These are phyloP conservation scores for Cyclocybe aegerita DNA, from an alignment of 768 basidiomycete species.

Conservation along the genomic window DNA sequence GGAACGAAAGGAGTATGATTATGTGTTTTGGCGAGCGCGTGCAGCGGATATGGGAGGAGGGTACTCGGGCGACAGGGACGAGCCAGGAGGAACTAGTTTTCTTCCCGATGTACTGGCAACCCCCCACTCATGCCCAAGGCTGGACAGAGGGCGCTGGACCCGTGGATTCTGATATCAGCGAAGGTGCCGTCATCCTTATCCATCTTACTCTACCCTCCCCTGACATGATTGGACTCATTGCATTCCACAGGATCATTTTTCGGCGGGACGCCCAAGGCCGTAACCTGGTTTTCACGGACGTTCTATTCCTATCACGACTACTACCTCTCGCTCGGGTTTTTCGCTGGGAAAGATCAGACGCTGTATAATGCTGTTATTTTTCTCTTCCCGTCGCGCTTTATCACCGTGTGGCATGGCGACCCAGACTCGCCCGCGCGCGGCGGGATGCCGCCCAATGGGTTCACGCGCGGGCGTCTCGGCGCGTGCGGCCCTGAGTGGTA, in stretches of 20 bases:
- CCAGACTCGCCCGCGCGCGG: conserved; percentile 21
- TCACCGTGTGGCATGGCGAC: conserved; percentile 37
- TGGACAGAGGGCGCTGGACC: conserved; percentile 52
- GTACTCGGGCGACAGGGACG: conserved; percentile 24
- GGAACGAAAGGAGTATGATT: conserved; percentile 39
- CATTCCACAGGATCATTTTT: conserved; percentile 50
- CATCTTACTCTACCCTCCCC: background rate
- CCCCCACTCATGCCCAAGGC: conserved; percentile 23
- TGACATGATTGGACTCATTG: background rate
- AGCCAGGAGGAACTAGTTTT: conserved; percentile 43
- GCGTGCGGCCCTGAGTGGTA: conserved; percentile 44
- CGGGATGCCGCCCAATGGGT: conserved; percentile 7
- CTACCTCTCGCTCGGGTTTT: conserved; percentile 43
- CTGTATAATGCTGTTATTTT: conserved; percentile 40
- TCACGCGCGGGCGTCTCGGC: conserved; percentile 29
- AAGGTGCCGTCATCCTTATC: conserved; percentile 36
- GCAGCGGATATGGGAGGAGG: conserved; percentile 37
- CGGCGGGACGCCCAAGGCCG: conserved; percentile 43
- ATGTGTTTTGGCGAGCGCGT: conserved; percentile 53
- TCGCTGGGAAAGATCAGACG: conserved; percentile 60
- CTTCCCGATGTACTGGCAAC: conserved; percentile 41
- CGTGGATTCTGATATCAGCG: conserved; percentile 48
- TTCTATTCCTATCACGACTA: conserved; percentile 54
- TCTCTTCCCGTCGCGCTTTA: conserved; percentile 44
- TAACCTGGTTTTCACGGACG: conserved; percentile 43